Evolutionary conservation across 495 filamentous ascomycete genomes (phyloP).

Genomic region (Bacidia gigantensis): DNA sequence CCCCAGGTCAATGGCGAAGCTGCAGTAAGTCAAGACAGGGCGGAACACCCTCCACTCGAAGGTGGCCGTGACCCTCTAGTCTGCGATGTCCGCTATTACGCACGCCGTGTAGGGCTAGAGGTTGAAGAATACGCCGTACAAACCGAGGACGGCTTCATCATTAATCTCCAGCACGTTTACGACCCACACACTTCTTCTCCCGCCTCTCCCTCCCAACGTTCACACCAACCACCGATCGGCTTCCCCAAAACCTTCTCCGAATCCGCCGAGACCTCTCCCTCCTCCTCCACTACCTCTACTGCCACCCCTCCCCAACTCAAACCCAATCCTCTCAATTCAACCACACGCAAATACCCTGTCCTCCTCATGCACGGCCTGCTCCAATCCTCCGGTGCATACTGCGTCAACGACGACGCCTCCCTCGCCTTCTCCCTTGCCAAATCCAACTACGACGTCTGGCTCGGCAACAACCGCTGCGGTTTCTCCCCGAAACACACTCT

Average conservation of each 20-base stretch:
- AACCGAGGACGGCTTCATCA: slow-evolving; percentile 90
- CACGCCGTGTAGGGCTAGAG: slow-evolving; percentile 74
- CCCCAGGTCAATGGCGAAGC: slow-evolving; percentile 3
- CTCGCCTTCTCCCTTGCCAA: slow-evolving; percentile 89
- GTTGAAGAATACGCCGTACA: slow-evolving; percentile 73
- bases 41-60: slow-evolving; percentile 56
- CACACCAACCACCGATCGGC: slow-evolving; percentile 19
- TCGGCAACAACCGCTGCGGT: slow-evolving; percentile 90
- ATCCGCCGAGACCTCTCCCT: background rate
- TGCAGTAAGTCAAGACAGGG: slow-evolving; percentile 29
- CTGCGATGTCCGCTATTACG: slow-evolving; percentile 78
- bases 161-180: slow-evolving; percentile 80
- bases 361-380: slow-evolving; percentile 81
- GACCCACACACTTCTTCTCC: slow-evolving; percentile 60
- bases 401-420: slow-evolving; percentile 77
- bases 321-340: background rate
- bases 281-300: background rate
- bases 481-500: slow-evolving; percentile 61
- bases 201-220: slow-evolving; percentile 14
- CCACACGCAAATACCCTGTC: slow-evolving; percentile 65
- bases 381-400: slow-evolving; percentile 79
- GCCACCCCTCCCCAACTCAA: background rate
- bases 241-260: slow-evolving; percentile 20
- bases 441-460: slow-evolving; percentile 90
- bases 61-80: slow-evolving; percentile 66